phyloP scores from a whole-genome alignment of 75 land plant genomes.

The Ceratopteris richardii region DNA sequence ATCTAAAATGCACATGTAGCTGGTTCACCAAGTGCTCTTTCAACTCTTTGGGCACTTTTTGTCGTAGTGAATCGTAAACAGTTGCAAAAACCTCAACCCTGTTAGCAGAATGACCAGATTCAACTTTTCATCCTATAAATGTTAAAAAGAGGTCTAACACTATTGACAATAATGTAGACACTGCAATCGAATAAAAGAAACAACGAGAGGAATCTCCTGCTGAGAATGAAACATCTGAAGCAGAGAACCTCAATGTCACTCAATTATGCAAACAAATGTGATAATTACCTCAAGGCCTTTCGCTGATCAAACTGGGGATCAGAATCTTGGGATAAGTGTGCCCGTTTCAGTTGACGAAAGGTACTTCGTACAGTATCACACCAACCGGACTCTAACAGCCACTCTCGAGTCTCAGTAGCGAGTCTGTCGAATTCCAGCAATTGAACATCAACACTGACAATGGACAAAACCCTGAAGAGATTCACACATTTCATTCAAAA shows the following conservation, averaged over 20 bases:
- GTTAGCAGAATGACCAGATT: neutral
- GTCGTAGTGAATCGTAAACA: constrained; percentile 15
- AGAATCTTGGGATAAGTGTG: constrained; percentile 8
- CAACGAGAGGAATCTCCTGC: no score
- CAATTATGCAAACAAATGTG: no score
- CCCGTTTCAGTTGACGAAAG: constrained; percentile 19
- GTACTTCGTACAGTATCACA: constrained; percentile 23
- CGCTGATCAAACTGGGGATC: neutral
- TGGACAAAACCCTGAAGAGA: no score
- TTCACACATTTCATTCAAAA: no score
- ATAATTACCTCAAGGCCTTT: neutral
- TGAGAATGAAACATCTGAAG: no score
- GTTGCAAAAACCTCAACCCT: constrained; percentile 18
- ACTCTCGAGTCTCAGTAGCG: constrained; percentile 23
- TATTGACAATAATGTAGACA: no score
- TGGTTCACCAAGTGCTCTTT: constrained; percentile 29
- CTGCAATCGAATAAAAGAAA: no score
- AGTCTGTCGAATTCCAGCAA: constrained; percentile 22
- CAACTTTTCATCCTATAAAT: neutral
- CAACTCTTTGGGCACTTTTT: constrained; percentile 19
- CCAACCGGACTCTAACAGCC: constrained; percentile 24
- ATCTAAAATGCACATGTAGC: constrained; percentile 4
- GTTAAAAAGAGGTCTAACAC: no score
- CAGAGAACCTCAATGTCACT: no score
- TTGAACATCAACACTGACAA: neutral